Evolutionary conservation across 73 alveolate species (phyloP).

Genomic region (Stentor roeselii): DNA sequence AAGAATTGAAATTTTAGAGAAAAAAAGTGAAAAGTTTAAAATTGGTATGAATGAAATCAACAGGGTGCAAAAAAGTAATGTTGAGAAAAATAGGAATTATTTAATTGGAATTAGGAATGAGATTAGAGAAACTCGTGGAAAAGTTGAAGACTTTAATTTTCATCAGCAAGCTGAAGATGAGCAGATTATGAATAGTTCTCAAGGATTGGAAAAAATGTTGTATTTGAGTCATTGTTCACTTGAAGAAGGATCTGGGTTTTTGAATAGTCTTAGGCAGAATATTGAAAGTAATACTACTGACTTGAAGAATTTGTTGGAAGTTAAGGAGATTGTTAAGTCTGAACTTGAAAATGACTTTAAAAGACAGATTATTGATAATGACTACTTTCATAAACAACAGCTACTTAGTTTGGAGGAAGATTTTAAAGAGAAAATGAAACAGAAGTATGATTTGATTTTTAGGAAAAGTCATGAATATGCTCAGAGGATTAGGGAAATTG

Average conservation of each 20-base stretch:
- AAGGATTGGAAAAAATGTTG: neutral
- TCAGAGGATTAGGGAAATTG: neutral
- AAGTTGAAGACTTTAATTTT: neutral
- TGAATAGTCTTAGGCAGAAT: neutral
- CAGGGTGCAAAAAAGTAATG: neutral
- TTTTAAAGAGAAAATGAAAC: neutral
- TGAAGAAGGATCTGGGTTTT: neutral
- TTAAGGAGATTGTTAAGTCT: neutral
- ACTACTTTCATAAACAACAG: neutral
- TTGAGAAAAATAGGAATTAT: neutral
- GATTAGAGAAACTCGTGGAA: neutral
- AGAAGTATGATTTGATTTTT: neutral
- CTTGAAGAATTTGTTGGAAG: neutral
- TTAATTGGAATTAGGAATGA: neutral
- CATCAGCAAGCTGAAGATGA: neutral
- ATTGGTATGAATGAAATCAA: neutral
- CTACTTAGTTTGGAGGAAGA: neutral
- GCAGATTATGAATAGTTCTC: neutral
- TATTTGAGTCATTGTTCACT: neutral
- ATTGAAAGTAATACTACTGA: conserved; percentile 18
- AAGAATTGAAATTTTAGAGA: conserved; percentile 7
- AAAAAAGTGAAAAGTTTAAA: neutral
- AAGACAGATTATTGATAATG: neutral
- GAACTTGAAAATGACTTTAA: neutral
- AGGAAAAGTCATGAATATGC: neutral